phyloP scores from a whole-genome alignment of 257 asterid species.

The Cruciata laevipes region DNA sequence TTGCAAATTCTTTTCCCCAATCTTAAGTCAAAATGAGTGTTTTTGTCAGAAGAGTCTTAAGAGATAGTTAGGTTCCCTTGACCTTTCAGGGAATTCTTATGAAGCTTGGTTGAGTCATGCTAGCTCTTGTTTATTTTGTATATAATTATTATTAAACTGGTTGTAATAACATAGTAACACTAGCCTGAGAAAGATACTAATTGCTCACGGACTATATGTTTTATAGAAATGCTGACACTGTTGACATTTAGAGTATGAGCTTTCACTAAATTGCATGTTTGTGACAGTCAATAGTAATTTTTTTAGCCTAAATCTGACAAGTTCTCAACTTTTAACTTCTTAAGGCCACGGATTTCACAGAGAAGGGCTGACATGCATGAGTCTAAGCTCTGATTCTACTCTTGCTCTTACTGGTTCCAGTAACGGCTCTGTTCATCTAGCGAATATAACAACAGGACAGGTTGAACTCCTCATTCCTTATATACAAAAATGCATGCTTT shows the following conservation, averaged over 20 bases:
- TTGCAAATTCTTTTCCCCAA: neutral
- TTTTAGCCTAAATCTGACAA: neutral
- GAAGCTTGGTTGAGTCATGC: neutral
- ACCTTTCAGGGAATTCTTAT: neutral
- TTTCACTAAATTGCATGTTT: neutral
- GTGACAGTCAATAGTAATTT: neutral
- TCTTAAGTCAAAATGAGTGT: neutral
- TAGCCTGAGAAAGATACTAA: neutral
- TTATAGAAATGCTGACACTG: neutral
- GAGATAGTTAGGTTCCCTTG: neutral
- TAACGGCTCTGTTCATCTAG: constrained; percentile 66
- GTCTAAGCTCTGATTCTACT: constrained; percentile 65
- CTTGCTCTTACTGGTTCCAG: constrained; percentile 78
- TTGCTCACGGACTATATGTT: too few relatives aligned
- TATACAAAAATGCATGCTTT: neutral
- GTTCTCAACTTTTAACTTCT: neutral
- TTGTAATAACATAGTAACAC: neutral
- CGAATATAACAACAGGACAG: constrained; percentile 71
- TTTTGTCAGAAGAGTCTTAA: neutral
- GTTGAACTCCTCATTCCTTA: constrained; percentile 20
- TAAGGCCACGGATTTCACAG: constrained; percentile 73
- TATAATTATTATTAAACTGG: neutral
- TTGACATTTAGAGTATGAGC: neutral
- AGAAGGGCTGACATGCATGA: constrained; percentile 77
- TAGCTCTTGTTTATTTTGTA: neutral